Base-by-base conservation (phyloP, 176 grass and related monocot species). In the Musa acuminata region DNA sequence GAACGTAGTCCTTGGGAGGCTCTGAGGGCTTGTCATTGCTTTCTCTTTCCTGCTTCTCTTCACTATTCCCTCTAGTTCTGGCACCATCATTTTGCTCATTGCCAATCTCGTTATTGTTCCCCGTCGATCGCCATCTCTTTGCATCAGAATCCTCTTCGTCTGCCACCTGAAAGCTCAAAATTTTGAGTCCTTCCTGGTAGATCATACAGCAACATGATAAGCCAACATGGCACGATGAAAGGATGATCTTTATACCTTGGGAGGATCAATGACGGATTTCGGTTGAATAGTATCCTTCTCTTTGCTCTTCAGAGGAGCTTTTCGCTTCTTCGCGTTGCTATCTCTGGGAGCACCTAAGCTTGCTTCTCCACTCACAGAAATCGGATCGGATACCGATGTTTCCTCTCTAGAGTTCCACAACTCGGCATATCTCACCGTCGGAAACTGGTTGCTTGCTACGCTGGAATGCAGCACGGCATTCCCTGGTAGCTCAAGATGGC, bases 1-100 rank as follows among this genome's bases (percentile, higher is more conserved):
- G 96, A 72, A 95, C 91, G 72, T 89, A 99, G 75, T 99, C 96
- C 71, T 89, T 91, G 2, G 79, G 88, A 53, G 91, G 86, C 65
- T 95, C 91, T 1, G 73, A 74, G 14, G 14, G 24, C 71, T 93
- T 94, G 1, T 81, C 80, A 2, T 72, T 49, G 84, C 74, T 77
- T 55, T 94, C 87, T 86, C 91, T 94, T 1, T 86, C 88, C 60
- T 89, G 81, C 76, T 80, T 89, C 64, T 85, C 83, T 17, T 75
- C 77, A 64, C 84, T 84, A 73, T 85, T 82, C 75, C 50, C 16
- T 9, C 17, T 53, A 22, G 75, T 90, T 63, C 86, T 91, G 53
- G 22, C 51, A 83, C 72, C 82, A 55, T 72, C 77, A 72, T 78
- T 80, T 68, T 86, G 90, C 72, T 87, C 82, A 19, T 78, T 80